phyloP scores from a whole-genome alignment of 2,329 filamentous ascomycete species.

The Annulohypoxylon truncatum region DNA sequence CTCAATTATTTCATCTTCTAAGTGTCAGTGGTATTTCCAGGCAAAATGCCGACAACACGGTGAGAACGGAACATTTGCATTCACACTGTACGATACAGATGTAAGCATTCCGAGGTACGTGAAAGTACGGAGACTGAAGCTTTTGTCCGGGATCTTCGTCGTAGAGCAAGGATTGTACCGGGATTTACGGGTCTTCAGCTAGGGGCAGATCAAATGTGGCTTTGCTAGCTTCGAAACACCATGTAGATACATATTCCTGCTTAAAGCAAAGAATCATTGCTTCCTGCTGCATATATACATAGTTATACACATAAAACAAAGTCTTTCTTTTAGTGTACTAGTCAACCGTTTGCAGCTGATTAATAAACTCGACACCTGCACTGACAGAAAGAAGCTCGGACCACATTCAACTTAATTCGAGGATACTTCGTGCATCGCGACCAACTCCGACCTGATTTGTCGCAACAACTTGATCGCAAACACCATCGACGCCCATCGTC shows the following conservation, averaged over 20 bases:
- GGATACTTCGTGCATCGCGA: constrained; percentile 2
- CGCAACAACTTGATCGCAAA: constrained; percentile 24
- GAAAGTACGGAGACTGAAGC: constrained; percentile 13
- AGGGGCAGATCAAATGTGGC: constrained; percentile 27
- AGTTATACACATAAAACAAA: neutral
- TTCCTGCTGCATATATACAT: neutral
- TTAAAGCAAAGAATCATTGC: neutral
- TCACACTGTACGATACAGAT: constrained; percentile 4
- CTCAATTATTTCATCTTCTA: neutral
- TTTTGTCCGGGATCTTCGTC: constrained; percentile 18
- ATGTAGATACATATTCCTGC: constrained; percentile 1
- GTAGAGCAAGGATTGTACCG: constrained; percentile 16
- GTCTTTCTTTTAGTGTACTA: neutral
- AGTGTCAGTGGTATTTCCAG: neutral
- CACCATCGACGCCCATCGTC: neutral
- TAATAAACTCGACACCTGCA: neutral
- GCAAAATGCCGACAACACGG: neutral
- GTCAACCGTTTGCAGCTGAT: constrained; percentile 13
- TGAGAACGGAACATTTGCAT: neutral
- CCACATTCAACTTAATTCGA: neutral
- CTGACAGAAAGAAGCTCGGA: constrained; percentile 11
- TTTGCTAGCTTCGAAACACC: constrained; percentile 1
- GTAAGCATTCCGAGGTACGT: constrained; percentile 1
- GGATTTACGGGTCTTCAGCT: constrained; percentile 17
- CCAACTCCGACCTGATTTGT: constrained; percentile 22